Evolutionary conservation across 805 yeast genomes (phyloP), one percentile per base, ranked within the genome.

Genomic region (Candida sithepensis): DNA sequence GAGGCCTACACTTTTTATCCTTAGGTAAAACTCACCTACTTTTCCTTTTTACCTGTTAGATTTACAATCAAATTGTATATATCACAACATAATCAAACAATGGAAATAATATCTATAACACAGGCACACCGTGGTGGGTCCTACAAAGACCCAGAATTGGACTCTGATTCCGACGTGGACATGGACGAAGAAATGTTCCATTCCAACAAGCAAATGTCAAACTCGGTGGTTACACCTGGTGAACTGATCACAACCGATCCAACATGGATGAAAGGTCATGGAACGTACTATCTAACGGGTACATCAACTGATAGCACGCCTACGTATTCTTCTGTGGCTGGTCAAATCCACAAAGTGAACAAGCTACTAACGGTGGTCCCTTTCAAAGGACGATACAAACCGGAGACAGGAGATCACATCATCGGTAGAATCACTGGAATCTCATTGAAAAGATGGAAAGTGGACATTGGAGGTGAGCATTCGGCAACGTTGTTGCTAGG

Each of bases 221-320:
- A 65, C 6, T 55, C 67, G 12, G 67, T 94, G 9, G 96, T 92
- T 18, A 89, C 97, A 1, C 99, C 99, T 0, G 99, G 99, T 9
- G 97, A 94, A 64, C 70, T 91, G 43, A 87, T 94, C n/a, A 94
- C 98, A 0, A 94, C 88, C 56, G 98, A 94, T 60, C 88, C 96
- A 6, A 77, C 84, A 2, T 94, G 98, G 97, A 94, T 94, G 99
- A 80, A 96, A 61, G 99, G 99, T 26, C 99, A 92, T 62, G 99
- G 99, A 5, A 94, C 98, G 0, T 94, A 89, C 64, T 80, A 84
- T 55, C 69, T 85, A 34, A 34, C 19, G 3, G 19, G 21, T 13
- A 5, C 20, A 34, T n/a, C 38, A 34, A n/a, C 19, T 5, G 21
- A n/a, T 3, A 34, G 12, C 7, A 34, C 38, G 18, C 38, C 77